Percentiles rank a stretch among this genome's conserved stretches.
Evolutionary conservation across 768 basidiomycete species (phyloP).

Genomic region (Lactarius hatsudake): DNA sequence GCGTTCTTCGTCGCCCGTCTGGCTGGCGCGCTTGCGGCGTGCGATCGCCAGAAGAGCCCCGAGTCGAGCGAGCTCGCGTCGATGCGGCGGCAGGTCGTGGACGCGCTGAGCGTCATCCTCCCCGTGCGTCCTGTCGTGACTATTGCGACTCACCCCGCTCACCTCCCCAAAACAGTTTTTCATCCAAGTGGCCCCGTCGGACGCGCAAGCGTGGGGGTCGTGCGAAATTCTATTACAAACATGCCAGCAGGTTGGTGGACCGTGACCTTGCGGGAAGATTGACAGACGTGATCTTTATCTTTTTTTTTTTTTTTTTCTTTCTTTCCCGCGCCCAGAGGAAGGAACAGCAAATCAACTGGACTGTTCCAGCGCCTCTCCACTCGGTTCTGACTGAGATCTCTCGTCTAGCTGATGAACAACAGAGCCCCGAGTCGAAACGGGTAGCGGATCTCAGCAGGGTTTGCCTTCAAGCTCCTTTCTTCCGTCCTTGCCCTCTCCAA

Average conservation of each 20-base stretch:
- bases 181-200: conserved; percentile 32
- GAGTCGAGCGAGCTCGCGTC: conserved; percentile 35
- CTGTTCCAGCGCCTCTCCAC: conserved; percentile 14
- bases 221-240: conserved; percentile 45
- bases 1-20: conserved; percentile 46
- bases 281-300: conserved; percentile 13
- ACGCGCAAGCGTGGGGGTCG: conserved; percentile 37
- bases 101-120: conserved; percentile 48
- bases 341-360: conserved; percentile 22
- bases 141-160: no score
- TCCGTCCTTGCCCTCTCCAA: background rate
- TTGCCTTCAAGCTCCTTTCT: conserved; percentile 15
- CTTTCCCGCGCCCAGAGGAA: conserved; percentile 15
- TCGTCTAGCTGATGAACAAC: conserved; percentile 16
- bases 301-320: background rate
- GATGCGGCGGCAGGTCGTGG: conserved; percentile 47
- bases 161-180: conserved; percentile 33
- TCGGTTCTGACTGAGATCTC: conserved; percentile 20
- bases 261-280: conserved; percentile 15
- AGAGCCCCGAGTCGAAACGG: conserved; percentile 10
- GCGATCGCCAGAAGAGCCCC: conserved; percentile 34
- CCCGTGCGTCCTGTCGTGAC: conserved; percentile 39
- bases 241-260: conserved; percentile 39
- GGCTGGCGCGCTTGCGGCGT: conserved; percentile 43
- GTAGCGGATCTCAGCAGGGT: conserved; percentile 29